phyloP scores from a whole-genome alignment of 805 yeast species.

The Scheffersomyces stipitis region DNA sequence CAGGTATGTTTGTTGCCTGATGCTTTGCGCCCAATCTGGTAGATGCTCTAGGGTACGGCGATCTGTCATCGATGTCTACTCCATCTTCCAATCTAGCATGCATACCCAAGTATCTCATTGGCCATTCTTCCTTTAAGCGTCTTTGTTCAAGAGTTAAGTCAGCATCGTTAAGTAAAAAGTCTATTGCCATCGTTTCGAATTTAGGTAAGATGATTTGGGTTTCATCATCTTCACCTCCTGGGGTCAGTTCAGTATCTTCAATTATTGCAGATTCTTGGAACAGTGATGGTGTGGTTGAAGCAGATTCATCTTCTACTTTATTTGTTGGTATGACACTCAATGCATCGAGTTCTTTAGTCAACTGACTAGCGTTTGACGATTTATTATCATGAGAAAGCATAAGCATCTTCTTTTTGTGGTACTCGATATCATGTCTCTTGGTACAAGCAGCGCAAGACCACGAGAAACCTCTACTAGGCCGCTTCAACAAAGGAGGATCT shows the following conservation, averaged over 20 bases:
- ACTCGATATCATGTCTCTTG: slow-evolving; percentile 50
- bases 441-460: slow-evolving; percentile 88
- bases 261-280: slow-evolving; percentile 5
- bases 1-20: slow-evolving; percentile 66
- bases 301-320: neutral
- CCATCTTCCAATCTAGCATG: slow-evolving; percentile 76
- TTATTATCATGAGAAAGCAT: slow-evolving; percentile 45
- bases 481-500: slow-evolving; percentile 76
- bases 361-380: slow-evolving; percentile 36
- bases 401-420: slow-evolving; percentile 36
- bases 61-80: slow-evolving; percentile 68
- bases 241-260: slow-evolving; percentile 3
- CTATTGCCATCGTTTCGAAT: slow-evolving; percentile 58
- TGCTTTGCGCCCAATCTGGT: slow-evolving; percentile 73
- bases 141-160: slow-evolving; percentile 43
- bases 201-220: slow-evolving; percentile 34
- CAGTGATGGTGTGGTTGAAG: neutral
- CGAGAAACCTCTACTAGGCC: slow-evolving; percentile 84
- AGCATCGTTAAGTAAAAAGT: slow-evolving; percentile 50
- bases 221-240: slow-evolving; percentile 7
- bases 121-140: slow-evolving; percentile 72
- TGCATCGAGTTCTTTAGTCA: slow-evolving; percentile 20
- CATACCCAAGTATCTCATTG: slow-evolving; percentile 74
- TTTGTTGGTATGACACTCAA: slow-evolving; percentile 9
- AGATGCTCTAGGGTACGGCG: slow-evolving; percentile 76